phyloP scores from a whole-genome alignment of 495 filamentous ascomycete genomes.

The Clavariopsis aquatica region DNA sequence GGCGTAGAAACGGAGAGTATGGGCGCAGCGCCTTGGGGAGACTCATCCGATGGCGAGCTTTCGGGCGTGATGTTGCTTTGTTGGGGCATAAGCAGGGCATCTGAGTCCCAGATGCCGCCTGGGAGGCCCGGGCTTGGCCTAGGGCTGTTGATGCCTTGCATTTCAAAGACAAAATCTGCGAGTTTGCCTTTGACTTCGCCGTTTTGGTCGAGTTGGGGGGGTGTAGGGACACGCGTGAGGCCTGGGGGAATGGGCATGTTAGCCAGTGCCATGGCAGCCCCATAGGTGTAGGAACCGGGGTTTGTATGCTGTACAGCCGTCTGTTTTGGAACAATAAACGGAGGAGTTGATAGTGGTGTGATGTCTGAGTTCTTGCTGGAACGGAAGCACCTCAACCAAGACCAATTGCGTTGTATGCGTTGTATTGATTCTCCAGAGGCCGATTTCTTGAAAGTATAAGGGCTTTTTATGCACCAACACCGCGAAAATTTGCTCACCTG shows the following conservation, averaged over 20 bases:
- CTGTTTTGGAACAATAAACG: neutral
- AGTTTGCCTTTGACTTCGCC: conserved; percentile 28
- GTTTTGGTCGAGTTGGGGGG: conserved; percentile 14
- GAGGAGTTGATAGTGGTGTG: neutral
- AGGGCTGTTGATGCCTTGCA: neutral
- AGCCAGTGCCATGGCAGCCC: neutral
- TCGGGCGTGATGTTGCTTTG: conserved; percentile 12
- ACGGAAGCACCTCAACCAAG: neutral
- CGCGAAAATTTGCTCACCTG: conserved; percentile 11
- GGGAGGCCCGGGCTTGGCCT: neutral
- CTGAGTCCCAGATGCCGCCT: conserved; percentile 31
- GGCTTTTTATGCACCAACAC: conserved; percentile 17
- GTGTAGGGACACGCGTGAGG: conserved; percentile 16
- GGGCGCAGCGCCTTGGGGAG: neutral
- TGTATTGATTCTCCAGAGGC: neutral
- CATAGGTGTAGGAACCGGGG: neutral
- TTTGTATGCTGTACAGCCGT: neutral
- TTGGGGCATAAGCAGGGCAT: conserved; percentile 33
- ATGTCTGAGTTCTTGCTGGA: neutral
- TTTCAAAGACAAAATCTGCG: conserved; percentile 26
- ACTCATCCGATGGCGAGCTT: conserved; percentile 1
- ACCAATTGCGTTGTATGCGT: neutral
- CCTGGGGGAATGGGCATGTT: conserved; percentile 23
- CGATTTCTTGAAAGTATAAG: neutral
- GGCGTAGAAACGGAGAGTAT: no score